These are phyloP conservation scores for Eutypa lata DNA, from an alignment of 2,329 filamentous ascomycete genomes.

Conservation along the genomic window DNA sequence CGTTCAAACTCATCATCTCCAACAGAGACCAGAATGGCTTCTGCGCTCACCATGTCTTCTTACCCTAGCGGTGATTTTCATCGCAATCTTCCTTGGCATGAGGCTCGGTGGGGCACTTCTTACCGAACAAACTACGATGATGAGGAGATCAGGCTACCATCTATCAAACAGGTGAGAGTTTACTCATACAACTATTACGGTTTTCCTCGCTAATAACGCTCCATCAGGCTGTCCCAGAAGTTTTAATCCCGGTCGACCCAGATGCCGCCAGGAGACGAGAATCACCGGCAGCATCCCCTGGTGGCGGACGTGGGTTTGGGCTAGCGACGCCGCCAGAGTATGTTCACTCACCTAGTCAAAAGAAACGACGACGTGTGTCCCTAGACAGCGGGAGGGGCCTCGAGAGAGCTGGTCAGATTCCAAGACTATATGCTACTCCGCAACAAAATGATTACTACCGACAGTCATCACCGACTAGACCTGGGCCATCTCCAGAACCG, in stretches of 20 bases:
- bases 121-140: constrained; percentile 34
- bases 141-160: constrained; percentile 45
- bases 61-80: constrained; percentile 39
- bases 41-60: constrained; percentile 46
- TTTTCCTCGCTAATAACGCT: constrained; percentile 11
- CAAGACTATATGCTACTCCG: constrained; percentile 42
- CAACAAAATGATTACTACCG: constrained; percentile 23
- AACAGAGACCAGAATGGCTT: constrained; percentile 39
- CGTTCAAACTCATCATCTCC: constrained; percentile 17
- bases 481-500: constrained; percentile 27
- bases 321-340: constrained; percentile 43
- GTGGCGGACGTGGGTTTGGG: constrained; percentile 22
- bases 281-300: constrained; percentile 33
- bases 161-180: constrained; percentile 48
- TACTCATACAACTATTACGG: neutral
- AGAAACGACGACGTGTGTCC: constrained; percentile 46
- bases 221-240: constrained; percentile 43
- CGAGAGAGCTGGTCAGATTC: constrained; percentile 42
- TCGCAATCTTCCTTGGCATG: constrained; percentile 38
- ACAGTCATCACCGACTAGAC: constrained; percentile 32
- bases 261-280: constrained; percentile 29
- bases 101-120: constrained; percentile 32
- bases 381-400: constrained; percentile 37
- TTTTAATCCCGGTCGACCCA: constrained; percentile 33
- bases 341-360: constrained; percentile 44